Evolutionary conservation across 305 asterid genomes (phyloP), one percentile per base, ranked within the genome.

Genomic region (Petunia hybrid): DNA sequence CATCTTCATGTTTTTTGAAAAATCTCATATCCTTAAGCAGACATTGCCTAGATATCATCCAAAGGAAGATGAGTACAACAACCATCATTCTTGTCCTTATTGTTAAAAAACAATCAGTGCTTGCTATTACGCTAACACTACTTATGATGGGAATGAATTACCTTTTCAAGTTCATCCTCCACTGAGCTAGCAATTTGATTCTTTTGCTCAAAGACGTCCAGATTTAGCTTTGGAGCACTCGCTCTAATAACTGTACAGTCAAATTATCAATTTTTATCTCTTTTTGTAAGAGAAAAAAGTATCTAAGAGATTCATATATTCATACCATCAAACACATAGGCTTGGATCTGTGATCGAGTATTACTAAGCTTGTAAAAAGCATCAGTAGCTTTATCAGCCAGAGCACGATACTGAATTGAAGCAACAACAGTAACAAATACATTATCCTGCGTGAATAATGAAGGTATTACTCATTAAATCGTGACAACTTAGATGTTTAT

Each of bases 321-420:
- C 82, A 16, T 85, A 85, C 88, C 90, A 79, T 87, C 88, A 64
- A 87, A 87, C 51, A 87, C 90, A 79, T 87, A 87, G 76, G 90
- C 88, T 71, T 87, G 90, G 74, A 87, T 87, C 82, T 87, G 87
- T 70, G 80, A 45, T 79, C 85, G 80, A 38, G 88, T 85, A 77
- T 87, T 87, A 76, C 84, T 87, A 7, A 87, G 90, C 64, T 45
- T 85, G 81, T 87, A 87, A 74, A 87, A 87, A 59, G 90, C 90
- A 64, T 87, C 90, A 69, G 81, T 81, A 35, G 90, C 88, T 80
- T 83, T 87, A 22, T 83, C 84, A 79, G 87, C 85, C 46, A 87
- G 80, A 45, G 90, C 86, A 45, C 88, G 84, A 43, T 85, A 87
- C 61, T 87, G 90, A 38, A 85, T 79, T 35, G 90, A 87, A 46